Conservation (phyloP, 805 yeast species). For the Saccharomyces paradoxus region DNA sequence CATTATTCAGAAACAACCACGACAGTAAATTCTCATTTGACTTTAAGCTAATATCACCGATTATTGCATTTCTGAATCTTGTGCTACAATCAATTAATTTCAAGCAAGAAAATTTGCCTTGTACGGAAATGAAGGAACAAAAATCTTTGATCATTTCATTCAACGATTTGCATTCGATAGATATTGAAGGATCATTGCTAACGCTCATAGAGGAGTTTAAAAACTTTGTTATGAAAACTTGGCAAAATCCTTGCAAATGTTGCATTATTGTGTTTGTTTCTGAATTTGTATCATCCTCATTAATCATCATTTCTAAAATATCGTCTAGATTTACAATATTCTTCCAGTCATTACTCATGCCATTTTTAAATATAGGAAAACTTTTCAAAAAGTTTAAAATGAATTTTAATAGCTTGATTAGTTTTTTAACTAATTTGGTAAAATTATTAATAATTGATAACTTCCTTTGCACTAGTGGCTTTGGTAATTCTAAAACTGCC, state of each 20-base stretch:
- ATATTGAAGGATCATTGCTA: conserved; percentile 4
- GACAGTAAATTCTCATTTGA: conserved; percentile 11
- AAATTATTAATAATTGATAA: conserved; percentile 47
- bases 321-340: conserved; percentile 35
- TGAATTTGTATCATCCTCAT: conserved; percentile 8
- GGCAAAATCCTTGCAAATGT: background rate
- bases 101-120: conserved; percentile 11
- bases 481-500: conserved; percentile 41
- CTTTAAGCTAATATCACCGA: conserved; percentile 21
- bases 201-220: conserved; percentile 5
- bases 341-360: conserved; percentile 55
- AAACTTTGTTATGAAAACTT: conserved; percentile 4
- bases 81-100: conserved; percentile 17
- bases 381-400: conserved; percentile 39
- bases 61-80: conserved; percentile 20
- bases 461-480: conserved; percentile 43
- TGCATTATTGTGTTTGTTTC: background rate
- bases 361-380: conserved; percentile 38
- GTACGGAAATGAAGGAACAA: conserved; percentile 12
- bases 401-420: conserved; percentile 48
- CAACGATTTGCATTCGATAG: background rate
- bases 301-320: conserved; percentile 15
- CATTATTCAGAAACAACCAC: conserved; percentile 16
- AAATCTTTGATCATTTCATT: conserved; percentile 8
- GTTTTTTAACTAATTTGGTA: conserved; percentile 43